These are phyloP conservation scores for Phellopilus nigrolimitatus DNA, from an alignment of 1,284 basidiomycete genomes.

Conservation along the genomic window DNA sequence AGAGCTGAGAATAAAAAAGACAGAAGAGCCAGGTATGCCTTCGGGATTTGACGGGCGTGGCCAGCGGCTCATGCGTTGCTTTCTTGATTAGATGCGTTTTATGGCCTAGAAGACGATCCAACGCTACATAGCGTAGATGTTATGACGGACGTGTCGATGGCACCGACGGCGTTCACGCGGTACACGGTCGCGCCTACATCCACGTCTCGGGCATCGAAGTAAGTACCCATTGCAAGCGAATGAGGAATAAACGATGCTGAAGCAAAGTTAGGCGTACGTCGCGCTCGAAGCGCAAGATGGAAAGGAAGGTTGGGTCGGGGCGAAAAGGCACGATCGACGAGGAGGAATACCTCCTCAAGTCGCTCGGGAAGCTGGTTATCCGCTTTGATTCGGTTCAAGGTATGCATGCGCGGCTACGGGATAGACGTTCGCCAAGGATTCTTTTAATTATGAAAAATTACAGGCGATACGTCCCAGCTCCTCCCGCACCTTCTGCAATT, in stretches of 20 bases:
- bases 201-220: conserved; percentile 65
- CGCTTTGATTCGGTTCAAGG: conserved; percentile 55
- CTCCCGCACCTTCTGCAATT: conserved; percentile 69
- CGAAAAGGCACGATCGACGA: conserved; percentile 95
- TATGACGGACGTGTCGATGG: conserved; percentile 88
- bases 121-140: conserved; percentile 89
- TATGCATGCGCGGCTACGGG: conserved; percentile 30
- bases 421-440: too few relatives aligned
- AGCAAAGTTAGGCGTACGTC: conserved; percentile 75
- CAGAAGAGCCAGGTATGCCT: conserved; percentile 73
- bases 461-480: conserved; percentile 57
- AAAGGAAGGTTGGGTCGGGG: conserved; percentile 83
- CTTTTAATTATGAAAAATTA: conserved; percentile 15
- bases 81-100: conserved; percentile 66
- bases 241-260: too few relatives aligned
- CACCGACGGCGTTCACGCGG: conserved; percentile 90
- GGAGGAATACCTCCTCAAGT: conserved; percentile 90
- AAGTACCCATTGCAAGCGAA: too few relatives aligned
- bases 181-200: conserved; percentile 86
- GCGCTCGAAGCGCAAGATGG: conserved; percentile 74
- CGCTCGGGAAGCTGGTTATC: conserved; percentile 70
- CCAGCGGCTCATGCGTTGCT: background rate
- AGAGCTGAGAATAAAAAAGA: conserved; percentile 74
- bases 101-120: conserved; percentile 73
- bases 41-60: too few relatives aligned